Conservation (phyloP, 768 basidiomycete genomes). For the Calocera cornea region DNA sequence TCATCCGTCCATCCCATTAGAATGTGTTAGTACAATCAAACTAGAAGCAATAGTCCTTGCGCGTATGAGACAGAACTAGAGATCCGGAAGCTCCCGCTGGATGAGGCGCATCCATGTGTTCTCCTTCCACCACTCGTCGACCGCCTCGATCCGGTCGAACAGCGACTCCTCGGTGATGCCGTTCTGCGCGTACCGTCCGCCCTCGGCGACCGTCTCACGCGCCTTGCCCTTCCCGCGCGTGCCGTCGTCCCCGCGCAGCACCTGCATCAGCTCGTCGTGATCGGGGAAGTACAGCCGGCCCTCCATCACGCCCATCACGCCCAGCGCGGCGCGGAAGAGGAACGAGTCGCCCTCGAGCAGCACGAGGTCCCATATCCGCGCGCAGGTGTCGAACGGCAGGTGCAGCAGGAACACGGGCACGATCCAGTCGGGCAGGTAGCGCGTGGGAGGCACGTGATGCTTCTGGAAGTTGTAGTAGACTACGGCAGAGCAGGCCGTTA, state of each 20-base stretch:
- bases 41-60: background rate
- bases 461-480: constrained; percentile 94
- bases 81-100: constrained; percentile 73
- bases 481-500: constrained; percentile 19
- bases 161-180: constrained; percentile 72
- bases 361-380: constrained; percentile 77
- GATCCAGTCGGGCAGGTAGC: constrained; percentile 77
- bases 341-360: constrained; percentile 84
- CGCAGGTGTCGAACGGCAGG: constrained; percentile 82
- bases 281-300: constrained; percentile 83
- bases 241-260: constrained; percentile 67
- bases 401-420: constrained; percentile 69
- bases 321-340: constrained; percentile 72
- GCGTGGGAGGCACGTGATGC: constrained; percentile 72
- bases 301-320: constrained; percentile 68
- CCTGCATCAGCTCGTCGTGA: constrained; percentile 56
- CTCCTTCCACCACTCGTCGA: constrained; percentile 90
- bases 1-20: background rate
- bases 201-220: constrained; percentile 24
- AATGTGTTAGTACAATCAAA: background rate
- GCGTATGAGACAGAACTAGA: constrained; percentile 18
- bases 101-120: constrained; percentile 76
- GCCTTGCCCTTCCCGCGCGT: constrained; percentile 16
- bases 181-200: constrained; percentile 56
- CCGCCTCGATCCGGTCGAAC: constrained; percentile 67